These are phyloP conservation scores for Penicillium olsonii DNA, from an alignment of 2,329 filamentous ascomycete species.

Conservation along the genomic window DNA sequence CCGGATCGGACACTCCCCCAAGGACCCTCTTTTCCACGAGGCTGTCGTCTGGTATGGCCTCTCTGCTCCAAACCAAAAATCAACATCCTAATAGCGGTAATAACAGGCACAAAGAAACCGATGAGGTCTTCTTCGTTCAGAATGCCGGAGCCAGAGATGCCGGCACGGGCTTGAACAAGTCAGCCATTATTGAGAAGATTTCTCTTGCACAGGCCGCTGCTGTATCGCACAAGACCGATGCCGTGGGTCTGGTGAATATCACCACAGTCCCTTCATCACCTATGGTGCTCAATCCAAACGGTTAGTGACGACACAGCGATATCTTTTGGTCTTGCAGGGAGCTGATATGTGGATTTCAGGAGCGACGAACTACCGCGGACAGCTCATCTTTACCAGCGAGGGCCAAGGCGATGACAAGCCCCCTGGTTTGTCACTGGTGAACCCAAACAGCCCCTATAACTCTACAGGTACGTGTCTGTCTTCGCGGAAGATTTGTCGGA, in stretches of 20 bases:
- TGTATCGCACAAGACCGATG: conserved; percentile 15
- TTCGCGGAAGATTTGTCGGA: not conserved
- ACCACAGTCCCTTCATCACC: conserved; percentile 10
- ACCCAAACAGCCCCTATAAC: conserved; percentile 20
- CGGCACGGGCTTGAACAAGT: conserved; percentile 14
- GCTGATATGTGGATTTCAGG: too few relatives aligned
- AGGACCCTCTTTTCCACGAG: conserved; percentile 16
- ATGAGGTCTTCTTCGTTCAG: conserved; percentile 23
- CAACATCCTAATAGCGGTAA: not conserved
- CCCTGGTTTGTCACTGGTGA: conserved; percentile 21
- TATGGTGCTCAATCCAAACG: conserved; percentile 15
- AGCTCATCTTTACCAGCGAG: conserved; percentile 16
- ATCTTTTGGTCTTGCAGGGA: too few relatives aligned
- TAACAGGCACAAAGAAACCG: conserved; percentile 14
- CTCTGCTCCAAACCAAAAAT: not conserved
- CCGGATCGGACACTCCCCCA: conserved; percentile 14
- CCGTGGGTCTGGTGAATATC: conserved; percentile 9
- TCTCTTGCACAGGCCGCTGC: conserved; percentile 17
- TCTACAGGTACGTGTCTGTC: conserved; percentile 10
- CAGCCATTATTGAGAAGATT: conserved; percentile 16
- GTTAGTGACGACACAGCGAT: too few relatives aligned
- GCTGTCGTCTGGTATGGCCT: conserved; percentile 20
- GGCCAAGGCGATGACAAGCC: conserved; percentile 18
- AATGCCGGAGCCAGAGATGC: conserved; percentile 19
- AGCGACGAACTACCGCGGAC: conserved; percentile 15